Evolutionary conservation across 1,139 yeast species (phyloP).

Genomic region (Saccharomyces hybrid): DNA sequence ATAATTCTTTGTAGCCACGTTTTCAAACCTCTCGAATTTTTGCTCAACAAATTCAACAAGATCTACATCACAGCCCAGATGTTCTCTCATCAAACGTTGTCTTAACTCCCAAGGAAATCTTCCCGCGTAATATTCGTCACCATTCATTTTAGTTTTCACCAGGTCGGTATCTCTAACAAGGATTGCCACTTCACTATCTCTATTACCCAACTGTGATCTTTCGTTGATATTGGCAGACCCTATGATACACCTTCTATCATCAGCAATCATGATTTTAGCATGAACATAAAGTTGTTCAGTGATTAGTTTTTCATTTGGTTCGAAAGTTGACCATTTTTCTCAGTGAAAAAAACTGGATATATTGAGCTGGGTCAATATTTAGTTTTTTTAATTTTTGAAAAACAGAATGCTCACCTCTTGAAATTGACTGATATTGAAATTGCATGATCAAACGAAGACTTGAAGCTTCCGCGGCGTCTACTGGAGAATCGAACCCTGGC

Average conservation of each 20-base stretch:
- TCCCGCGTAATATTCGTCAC: constrained; percentile 70
- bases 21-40: constrained; percentile 54
- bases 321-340: constrained; percentile 95
- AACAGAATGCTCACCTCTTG: constrained; percentile 85
- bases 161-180: constrained; percentile 76
- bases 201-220: constrained; percentile 83
- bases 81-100: constrained; percentile 91
- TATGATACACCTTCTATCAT: constrained; percentile 84
- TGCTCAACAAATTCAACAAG: constrained; percentile 77
- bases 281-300: constrained; percentile 92
- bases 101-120: constrained; percentile 85
- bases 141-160: constrained; percentile 71
- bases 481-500: constrained; percentile 96
- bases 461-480: constrained; percentile 89
- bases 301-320: constrained; percentile 62
- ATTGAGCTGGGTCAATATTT: constrained; percentile 84
- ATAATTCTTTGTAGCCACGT: constrained; percentile 40
- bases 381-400: constrained; percentile 70
- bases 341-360: constrained; percentile 83
- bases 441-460: constrained; percentile 93
- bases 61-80: constrained; percentile 89
- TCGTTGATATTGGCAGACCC: constrained; percentile 97
- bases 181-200: constrained; percentile 94
- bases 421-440: constrained; percentile 89
- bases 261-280: constrained; percentile 88